These are phyloP conservation scores for Trametes cubensis DNA, from an alignment of 768 basidiomycete species.

Conservation along the genomic window DNA sequence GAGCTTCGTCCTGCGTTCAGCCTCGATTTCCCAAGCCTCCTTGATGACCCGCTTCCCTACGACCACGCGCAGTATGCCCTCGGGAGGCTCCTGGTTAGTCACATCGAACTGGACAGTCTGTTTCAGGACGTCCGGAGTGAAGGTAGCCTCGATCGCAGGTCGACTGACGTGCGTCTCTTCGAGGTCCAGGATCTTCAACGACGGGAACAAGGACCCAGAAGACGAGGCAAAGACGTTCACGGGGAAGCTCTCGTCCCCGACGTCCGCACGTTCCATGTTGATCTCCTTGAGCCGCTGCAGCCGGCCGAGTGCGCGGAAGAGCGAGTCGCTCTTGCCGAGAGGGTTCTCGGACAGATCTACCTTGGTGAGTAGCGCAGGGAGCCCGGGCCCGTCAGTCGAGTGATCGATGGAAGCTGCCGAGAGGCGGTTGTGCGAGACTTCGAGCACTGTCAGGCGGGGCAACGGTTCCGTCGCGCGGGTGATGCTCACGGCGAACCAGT, in stretches of 20 bases:
- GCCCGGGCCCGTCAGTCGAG: slow-evolving; percentile 24
- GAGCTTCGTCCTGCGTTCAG: slow-evolving; percentile 56
- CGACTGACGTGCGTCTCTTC: slow-evolving; percentile 62
- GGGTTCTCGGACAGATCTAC: slow-evolving; percentile 72
- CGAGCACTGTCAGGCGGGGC: slow-evolving; percentile 64
- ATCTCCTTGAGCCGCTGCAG: slow-evolving; percentile 61
- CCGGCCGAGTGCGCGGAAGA: slow-evolving; percentile 51
- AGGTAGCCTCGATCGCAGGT: slow-evolving; percentile 46
- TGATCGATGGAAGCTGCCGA: slow-evolving; percentile 56
- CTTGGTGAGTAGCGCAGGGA: slow-evolving; percentile 60
- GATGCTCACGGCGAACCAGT: slow-evolving; percentile 67
- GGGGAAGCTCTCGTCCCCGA: slow-evolving; percentile 64
- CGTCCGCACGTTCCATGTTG: slow-evolving; percentile 54
- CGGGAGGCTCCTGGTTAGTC: slow-evolving; percentile 54
- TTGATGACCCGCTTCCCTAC: slow-evolving; percentile 72
- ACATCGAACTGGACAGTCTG: slow-evolving; percentile 58
- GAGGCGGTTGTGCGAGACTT: slow-evolving; percentile 71
- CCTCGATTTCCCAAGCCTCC: slow-evolving; percentile 81
- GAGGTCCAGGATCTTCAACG: slow-evolving; percentile 61
- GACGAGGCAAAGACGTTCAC: slow-evolving; percentile 37
- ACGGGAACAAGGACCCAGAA: slow-evolving; percentile 46
- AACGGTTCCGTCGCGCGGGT: slow-evolving; percentile 64
- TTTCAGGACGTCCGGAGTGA: slow-evolving; percentile 43
- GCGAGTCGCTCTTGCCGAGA: slow-evolving; percentile 45
- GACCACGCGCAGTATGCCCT: slow-evolving; percentile 56